Percentiles rank a stretch among this genome's conserved stretches.
Evolutionary conservation across 225 moss, liverwort and hornwort genomes (phyloP).

Genomic region (Takakia lepidozioides): DNA sequence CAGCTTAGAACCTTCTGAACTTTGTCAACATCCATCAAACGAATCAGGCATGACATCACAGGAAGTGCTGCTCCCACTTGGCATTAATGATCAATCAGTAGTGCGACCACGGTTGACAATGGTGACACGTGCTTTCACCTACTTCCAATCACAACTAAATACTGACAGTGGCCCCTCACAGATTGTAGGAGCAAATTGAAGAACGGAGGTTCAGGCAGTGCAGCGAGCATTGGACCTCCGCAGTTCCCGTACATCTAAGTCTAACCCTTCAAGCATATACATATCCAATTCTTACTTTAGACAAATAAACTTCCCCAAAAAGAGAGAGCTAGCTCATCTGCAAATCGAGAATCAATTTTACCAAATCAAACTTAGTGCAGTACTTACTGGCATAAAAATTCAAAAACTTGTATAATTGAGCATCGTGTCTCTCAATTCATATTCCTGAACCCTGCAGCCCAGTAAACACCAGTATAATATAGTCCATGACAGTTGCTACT

Average conservation of each 20-base stretch:
- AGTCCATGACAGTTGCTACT: background rate
- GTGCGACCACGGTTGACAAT: too few species aligned
- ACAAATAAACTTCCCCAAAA: background rate
- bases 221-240: too few species aligned
- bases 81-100: background rate
- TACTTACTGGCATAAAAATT: too few species aligned
- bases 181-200: too few species aligned
- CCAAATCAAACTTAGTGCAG: too few species aligned
- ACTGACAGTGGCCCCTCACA: too few species aligned
- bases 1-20: too few species aligned
- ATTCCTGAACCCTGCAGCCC: background rate
- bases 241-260: constrained; percentile 1
- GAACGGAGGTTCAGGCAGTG: too few species aligned
- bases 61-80: constrained; percentile 37
- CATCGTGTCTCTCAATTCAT: background rate
- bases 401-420: background rate
- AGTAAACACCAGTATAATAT: background rate
- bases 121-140: too few species aligned
- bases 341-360: background rate
- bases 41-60: constrained; percentile 19
- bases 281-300: background rate
- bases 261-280: background rate
- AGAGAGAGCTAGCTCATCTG: background rate
- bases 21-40: constrained; percentile 6
- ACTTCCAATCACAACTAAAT: too few species aligned